Evolutionary conservation across 257 asterid genomes (phyloP).

Genomic region (Misopates orontium): DNA sequence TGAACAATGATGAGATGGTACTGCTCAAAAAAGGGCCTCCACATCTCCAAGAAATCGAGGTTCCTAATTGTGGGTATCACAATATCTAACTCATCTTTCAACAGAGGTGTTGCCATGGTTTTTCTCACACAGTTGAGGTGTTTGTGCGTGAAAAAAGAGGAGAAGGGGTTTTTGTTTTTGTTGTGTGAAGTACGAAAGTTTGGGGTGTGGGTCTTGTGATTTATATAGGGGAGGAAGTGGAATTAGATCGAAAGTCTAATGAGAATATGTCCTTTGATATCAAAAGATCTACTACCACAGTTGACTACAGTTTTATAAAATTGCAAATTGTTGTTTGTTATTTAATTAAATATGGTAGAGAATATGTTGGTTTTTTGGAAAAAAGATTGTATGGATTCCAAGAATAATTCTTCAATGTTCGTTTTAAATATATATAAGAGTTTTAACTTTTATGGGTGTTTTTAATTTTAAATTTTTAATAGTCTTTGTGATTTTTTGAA

Average conservation of each 20-base stretch:
- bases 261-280: neutral
- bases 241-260: neutral
- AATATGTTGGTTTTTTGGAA: neutral
- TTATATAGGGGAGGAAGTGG: conserved; percentile 14
- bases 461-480: no score
- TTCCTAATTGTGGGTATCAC: conserved; percentile 80
- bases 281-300: conserved; percentile 2
- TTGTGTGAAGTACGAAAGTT: neutral
- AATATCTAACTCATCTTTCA: conserved; percentile 73
- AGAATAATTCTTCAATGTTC: no score
- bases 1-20: conserved; percentile 81
- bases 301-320: neutral
- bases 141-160: neutral
- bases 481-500: no score
- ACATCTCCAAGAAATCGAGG: conserved; percentile 85
- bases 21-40: conserved; percentile 75
- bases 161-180: neutral
- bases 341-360: neutral
- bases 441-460: no score
- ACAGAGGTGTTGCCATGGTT: conserved; percentile 49
- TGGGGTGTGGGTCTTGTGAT: conserved; percentile 16
- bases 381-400: no score
- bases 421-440: no score
- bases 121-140: neutral
- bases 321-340: neutral